Base-by-base conservation (phyloP, 78 protist species). In the Speleostelium caveatum region DNA sequence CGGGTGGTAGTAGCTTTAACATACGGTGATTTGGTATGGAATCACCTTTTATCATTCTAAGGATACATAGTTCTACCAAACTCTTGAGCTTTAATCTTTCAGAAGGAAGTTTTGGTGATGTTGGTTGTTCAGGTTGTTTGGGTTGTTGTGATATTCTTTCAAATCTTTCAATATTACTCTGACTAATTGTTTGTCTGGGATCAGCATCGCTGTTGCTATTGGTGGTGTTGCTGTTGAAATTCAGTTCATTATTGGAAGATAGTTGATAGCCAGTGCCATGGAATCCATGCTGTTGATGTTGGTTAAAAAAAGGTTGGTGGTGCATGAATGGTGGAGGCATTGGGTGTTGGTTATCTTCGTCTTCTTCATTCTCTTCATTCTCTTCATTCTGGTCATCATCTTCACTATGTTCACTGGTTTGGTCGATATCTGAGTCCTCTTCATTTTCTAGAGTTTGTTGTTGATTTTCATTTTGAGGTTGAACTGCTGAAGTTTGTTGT, bases 41-140 rank as follows among this genome's bases (percentile, higher is more conserved):
- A 21, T 83, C 91, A n/a, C n/a, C n/a, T 5, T 26, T 36, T 12
- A 42, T 30, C 24, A 83, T 53, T 49, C 69, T 67, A 4, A 32
- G 22, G 5, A 83, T 26, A 69, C 91, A 83, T 24, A 83, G 33
- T 36, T 83, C 79, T 10, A 83, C 74, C 26, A 83, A 74, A 30
- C 19, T 33, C 35, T 83, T 83, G 35, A 83, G 49, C 16, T 32
- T 2, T 56, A 56, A 16, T 12, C 55, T 36, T 3, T 49, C 32
- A 12, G n/a, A n/a, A n/a, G n/a, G n/a, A n/a, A 32, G 42, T 26
- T 60, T 14, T 32, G 63, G 79, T 56, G 63, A 39, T 73, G 61
- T 3, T 10, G 6, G n/a, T 45, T 45, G 53, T 58, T 58, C 16
- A 35, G 6, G 16, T 4, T 32, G 26, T 2, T 30, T 8, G 10